A percentile compares a stretch with the other conserved stretches of the same genome.
Conservation (phyloP, 495 filamentous ascomycete species). For the Aspergillus bridgeri region DNA sequence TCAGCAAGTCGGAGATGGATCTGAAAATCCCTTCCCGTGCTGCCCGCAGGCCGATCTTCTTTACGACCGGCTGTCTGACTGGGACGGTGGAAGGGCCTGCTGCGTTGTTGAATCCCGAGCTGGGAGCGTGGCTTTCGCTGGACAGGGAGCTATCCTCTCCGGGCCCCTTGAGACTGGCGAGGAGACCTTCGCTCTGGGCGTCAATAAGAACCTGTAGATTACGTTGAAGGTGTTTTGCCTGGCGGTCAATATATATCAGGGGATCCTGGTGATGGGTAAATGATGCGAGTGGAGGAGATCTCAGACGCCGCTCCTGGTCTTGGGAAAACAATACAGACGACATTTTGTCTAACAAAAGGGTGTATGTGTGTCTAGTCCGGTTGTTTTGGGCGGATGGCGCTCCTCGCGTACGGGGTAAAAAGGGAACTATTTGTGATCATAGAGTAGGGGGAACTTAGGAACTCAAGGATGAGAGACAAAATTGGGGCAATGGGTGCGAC, state of each 20-base stretch:
- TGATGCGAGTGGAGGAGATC: conserved; percentile 26
- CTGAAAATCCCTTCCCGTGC: conserved; percentile 69
- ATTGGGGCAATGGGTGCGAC: background rate
- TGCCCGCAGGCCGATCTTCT: conserved; percentile 57
- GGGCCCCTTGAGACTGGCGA: conserved; percentile 45
- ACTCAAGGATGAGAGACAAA: background rate
- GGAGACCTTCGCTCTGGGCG: conserved; percentile 74
- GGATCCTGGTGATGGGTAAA: conserved; percentile 36
- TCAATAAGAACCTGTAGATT: conserved; percentile 81
- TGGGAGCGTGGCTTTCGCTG: conserved; percentile 48
- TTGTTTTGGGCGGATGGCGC: background rate
- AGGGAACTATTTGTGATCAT: background rate
- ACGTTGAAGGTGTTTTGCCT: conserved; percentile 57
- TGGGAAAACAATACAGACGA: conserved; percentile 28
- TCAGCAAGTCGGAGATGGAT: conserved; percentile 68
- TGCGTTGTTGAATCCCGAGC: conserved; percentile 22
- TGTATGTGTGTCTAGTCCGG: background rate
- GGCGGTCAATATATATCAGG: conserved; percentile 42
- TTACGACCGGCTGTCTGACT: conserved; percentile 56
- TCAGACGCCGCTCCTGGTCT: conserved; percentile 22
- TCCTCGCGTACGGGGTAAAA: background rate
- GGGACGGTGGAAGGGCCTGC: conserved; percentile 46
- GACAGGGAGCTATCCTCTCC: conserved; percentile 38
- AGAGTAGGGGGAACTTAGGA: background rate
- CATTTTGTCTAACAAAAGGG: conserved; percentile 22